Evolutionary conservation across 192 early-diverging fungal genomes (phyloP), one percentile per base, ranked within the genome.

Genomic region (Chytriomyces sp.): DNA sequence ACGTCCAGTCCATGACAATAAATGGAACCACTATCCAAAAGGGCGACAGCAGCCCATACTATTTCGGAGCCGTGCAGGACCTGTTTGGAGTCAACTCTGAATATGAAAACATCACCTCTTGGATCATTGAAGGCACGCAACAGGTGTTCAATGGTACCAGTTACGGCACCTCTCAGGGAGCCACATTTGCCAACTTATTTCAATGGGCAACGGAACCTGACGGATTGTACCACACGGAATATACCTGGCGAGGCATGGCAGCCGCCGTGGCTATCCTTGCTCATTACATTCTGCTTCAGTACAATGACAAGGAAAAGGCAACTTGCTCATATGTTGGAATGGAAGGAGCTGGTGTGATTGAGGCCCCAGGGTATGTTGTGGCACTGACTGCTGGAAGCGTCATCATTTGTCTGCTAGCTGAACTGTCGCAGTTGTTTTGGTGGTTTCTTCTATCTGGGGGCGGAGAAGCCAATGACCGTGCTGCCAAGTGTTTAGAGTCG

Each of bases 191-290:
- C 28, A 71, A 71, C 57, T 28, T 71, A 4, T 60, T 71, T 32
- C 69, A 60, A 49, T 71, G 69, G 69, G 69, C 34, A 4, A 71
- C 69, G 8, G 32, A 59, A 26, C 69, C 69, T 17, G 69, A 71
- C 30, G 69, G 69, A 49, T 68, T 55, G 19, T 68, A 68, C 52
- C 65, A 68, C 26, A 31, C 52, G 22, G 65, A 68, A 5, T 6
- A 19, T 5, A 54, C 31, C 17, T 68, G 65, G 65, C 52, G 55
- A 31, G 65, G 65, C 8, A 26, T 68, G 17, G 44, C 65, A 5
- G 65, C 65, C 5, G 65, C 53, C 0, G 38, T 68, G 30, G 39
- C 65, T 5, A 68, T 68, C 14, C 14, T 68, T 36, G 65, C 65
- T 3, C 65, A 68, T 32, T 68, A 55, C 41, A 52, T 68, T 7